Evolutionary conservation across 2,329 filamentous ascomycete genomes (phyloP), one percentile per base, ranked within the genome.

Genomic region (Trichoderma atroviride): DNA sequence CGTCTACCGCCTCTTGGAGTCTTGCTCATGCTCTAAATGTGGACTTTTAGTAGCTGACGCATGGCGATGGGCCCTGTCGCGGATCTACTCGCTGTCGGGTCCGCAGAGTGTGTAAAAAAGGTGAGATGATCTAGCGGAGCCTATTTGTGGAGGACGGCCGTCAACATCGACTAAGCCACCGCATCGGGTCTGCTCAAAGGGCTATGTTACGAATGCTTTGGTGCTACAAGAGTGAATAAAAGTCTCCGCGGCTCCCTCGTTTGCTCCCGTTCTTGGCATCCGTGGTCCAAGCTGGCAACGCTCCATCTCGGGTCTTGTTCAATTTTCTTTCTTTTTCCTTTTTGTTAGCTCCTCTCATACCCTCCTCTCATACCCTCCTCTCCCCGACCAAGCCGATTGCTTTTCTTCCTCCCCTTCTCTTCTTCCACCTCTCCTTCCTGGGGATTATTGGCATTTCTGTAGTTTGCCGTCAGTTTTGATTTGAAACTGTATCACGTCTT

Each of bases 141-240:
- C 40, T 43, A 66, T 35, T 37, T 59, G 64, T 67, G 55, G 64
- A 67, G 64, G 55, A 37, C 56, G 31, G 16, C 60, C 50, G 47
- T 56, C 27, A 40, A 64, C 52, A 57, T 65, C 67, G 67, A 69
- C 67, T 69, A 69, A 69, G 67, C 67, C 67, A 69, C 67, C 60
- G 29, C 58, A 69, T 47, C 53, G 62, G 62, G 52, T 66, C 19
- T 40, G 27, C 50, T 22, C 29, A 66, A 52, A 66, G 53, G 62
- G 62, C 62, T 57, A 40, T 64, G 24, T 43, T 64, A 64, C 64
- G 56, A 57, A 56, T 64, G 59, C 40, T 22, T 37, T 57, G 53
- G 40, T 35, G 11, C n/a, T n/a, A 61, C 59, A 60, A 35, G 35
- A 27, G n/a, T 22, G 40, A 65, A 57, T 69, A 69, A 50, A 69